A percentile compares a stretch with the other conserved stretches of the same genome.
phyloP scores from a whole-genome alignment of 2,329 filamentous ascomycete species.

The Aspergillus arachidicola region DNA sequence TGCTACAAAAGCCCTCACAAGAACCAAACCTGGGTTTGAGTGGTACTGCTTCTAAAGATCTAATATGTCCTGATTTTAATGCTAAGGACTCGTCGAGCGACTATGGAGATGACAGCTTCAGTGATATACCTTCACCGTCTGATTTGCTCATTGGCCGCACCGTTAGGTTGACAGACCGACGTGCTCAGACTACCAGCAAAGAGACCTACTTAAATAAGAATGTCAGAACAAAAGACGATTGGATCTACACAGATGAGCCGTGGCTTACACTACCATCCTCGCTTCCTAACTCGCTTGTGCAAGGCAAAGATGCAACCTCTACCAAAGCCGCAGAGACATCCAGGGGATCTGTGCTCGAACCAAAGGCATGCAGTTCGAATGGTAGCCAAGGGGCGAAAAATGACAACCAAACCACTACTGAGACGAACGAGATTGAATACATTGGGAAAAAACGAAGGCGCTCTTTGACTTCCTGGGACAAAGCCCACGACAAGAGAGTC shows the following conservation, averaged over 20 bases:
- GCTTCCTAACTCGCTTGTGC: neutral
- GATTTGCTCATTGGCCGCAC: slow-evolving; percentile 25
- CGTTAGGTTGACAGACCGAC: neutral
- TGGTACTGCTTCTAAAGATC: neutral
- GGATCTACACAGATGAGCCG: neutral
- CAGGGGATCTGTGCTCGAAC: neutral
- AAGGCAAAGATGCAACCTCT: neutral
- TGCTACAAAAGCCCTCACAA: neutral
- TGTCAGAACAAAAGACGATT: neutral
- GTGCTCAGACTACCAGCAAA: neutral
- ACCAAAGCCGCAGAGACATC: neutral
- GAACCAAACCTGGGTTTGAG: neutral
- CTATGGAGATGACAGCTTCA: slow-evolving; percentile 34
- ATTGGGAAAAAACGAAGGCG: neutral
- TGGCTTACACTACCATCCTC: neutral
- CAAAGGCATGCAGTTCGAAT: neutral
- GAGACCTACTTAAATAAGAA: neutral
- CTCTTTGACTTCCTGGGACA: neutral
- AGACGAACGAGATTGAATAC: neutral
- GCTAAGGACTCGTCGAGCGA: slow-evolving; percentile 33
- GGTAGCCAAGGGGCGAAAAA: neutral
- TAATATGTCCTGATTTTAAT: slow-evolving; percentile 13
- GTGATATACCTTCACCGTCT: slow-evolving; percentile 43
- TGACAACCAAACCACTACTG: neutral
- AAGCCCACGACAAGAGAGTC: neutral